Conservation (phyloP, 164 flowering plant species). For the Umbilicus rupestris region DNA sequence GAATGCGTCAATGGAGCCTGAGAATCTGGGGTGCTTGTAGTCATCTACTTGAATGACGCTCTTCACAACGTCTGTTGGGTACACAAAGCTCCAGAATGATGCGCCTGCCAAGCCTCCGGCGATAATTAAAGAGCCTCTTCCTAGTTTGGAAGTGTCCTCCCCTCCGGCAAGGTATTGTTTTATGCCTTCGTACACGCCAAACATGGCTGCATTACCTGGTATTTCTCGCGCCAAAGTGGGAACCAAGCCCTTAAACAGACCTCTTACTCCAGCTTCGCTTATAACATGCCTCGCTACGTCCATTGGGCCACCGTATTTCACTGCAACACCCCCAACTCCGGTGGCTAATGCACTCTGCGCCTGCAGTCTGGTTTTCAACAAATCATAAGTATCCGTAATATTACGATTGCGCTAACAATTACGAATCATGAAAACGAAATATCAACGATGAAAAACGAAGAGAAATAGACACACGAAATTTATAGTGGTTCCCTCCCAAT, state of each 20-base stretch:
- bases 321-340: slow-evolving; percentile 33
- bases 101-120: slow-evolving; percentile 97
- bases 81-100: slow-evolving; percentile 71
- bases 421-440: too few relatives aligned
- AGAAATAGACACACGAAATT: too few relatives aligned
- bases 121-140: slow-evolving; percentile 63
- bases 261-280: slow-evolving; percentile 56
- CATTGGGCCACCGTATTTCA: slow-evolving; percentile 90
- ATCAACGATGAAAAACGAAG: too few relatives aligned
- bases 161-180: slow-evolving; percentile 85
- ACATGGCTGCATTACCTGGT: slow-evolving; percentile 94
- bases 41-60: slow-evolving; percentile 90
- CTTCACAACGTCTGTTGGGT: slow-evolving; percentile 92
- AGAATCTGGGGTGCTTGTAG: slow-evolving; percentile 70
- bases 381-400: neutral
- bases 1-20: slow-evolving; percentile 77
- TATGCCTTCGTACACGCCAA: slow-evolving; percentile 76
- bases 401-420: too few relatives aligned
- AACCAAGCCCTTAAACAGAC: slow-evolving; percentile 81
- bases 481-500: too few relatives aligned
- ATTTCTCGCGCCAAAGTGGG: slow-evolving; percentile 92
- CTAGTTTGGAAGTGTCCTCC: slow-evolving; percentile 65
- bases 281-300: slow-evolving; percentile 88
- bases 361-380: slow-evolving; percentile 52
- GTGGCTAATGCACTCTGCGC: slow-evolving; percentile 77